Base-by-base conservation (phyloP, 2,329 filamentous ascomycete genomes). In the Pseudomassariella vexata region DNA sequence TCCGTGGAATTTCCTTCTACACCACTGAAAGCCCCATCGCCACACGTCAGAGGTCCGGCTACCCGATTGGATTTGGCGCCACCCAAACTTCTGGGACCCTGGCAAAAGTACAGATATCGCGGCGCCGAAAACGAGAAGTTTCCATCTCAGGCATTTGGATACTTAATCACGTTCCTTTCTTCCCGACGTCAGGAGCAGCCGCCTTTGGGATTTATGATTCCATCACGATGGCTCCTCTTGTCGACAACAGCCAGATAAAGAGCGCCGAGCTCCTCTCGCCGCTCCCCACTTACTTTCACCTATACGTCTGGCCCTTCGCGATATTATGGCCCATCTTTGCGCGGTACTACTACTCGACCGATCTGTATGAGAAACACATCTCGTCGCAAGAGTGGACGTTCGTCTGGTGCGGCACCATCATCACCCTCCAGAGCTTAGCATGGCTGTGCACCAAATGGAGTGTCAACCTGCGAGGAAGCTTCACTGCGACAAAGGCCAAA, bases 391-490 rank as follows among this genome's bases (percentile, higher is more conserved):
- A 98, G 70, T 98, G 92, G 90, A 96, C 94, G 1, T 94, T 95
- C 56, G 86, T 98, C 41, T 98, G 86, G 80, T 76, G 83, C 45
- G 90, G 85, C 50, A 73, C 79, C 46, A 95, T 98, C 55, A 71
- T 94, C 57, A 95, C 89, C 9, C 53, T 83, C 35, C 94, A 98
- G 66, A 80, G 85, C 42, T 73, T 98, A 42, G 66, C 88, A 47
- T 98, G 92, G 90, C 73, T 98, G 40, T 90, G 85, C 66, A 98
- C 92, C 28, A 87, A 96, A 65, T 98, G 92, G 92, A 96, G 86
- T 54, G 87, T 98, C 56, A 81, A 89, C 54, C 67, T 96, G 42
- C 77, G 80, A 52, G 83, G 82, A 15, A 62, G 80, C 39, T 95
- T 96, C 60, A 96, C 85, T 9, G 78, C 89, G 2, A 81, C 71